Base-by-base conservation (phyloP, 306 rosid species). In the Prosopis cineraria region DNA sequence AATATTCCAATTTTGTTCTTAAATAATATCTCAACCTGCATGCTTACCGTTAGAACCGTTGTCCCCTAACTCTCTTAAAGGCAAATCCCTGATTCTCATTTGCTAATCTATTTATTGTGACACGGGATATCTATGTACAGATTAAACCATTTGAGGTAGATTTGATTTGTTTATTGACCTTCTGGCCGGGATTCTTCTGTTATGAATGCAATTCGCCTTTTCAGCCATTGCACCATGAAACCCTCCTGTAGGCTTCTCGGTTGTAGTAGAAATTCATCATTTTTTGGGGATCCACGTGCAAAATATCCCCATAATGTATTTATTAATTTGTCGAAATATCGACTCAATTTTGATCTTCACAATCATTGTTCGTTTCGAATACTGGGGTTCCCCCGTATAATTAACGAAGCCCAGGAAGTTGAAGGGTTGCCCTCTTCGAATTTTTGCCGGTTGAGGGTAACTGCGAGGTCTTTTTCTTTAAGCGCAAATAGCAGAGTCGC, bases 151-250 rank as follows among this genome's bases (percentile, higher is more conserved):
- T 65, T 73, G 37, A 72, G 43, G 52, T 63, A 30, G 12, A 43
- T 68, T 72, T 68, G 8, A 19, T 53, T 74, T 74, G 77, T 73
- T 29, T 10, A 4, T 68, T 72, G 31, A 34, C 45, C 41, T 77
- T 74, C 12, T 48, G 22, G 1, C n/a, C 63, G 29, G 64, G 72
- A 8, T 68, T 60, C n/a, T 44, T 72, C 27, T 72, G 83, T 29
- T 19, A 86, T 89, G 94, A 90, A 65, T 74, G 45, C 83, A 31
- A 30, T 78, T 62, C 76, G 72, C 79, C 71, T 82, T 41, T 73
- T 88, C 74, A 75, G 88, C 72, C 79, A 82, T 78, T 86, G 85
- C 63, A 71, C 88, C 53, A 88, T 91, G 96, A 95, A 87, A 84
- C 87, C 93, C 80, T 83, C 87, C 27, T 82, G 85, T 62, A 89